Evolutionary conservation across 805 yeast genomes (phyloP).

Genomic region (Barnettozyma vustinii): DNA sequence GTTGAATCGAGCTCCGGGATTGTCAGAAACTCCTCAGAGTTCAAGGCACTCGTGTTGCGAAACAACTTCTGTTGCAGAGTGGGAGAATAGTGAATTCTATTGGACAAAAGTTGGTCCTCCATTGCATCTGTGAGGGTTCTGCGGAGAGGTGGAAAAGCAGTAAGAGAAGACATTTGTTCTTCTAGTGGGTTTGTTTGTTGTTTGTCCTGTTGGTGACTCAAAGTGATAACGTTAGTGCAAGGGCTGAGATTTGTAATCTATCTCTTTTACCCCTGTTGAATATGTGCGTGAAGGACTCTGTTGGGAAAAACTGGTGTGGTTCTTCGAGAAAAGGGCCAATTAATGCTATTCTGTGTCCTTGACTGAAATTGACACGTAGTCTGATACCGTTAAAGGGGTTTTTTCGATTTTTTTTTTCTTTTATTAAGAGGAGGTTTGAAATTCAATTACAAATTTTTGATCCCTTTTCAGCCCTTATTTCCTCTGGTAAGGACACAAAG

Average conservation of each 20-base stretch:
- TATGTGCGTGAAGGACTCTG: neutral
- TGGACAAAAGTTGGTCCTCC: conserved; percentile 35
- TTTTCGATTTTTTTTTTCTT: no score
- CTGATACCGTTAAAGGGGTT: neutral
- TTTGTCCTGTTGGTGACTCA: neutral
- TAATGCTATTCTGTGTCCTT: neutral
- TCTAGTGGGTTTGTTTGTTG: neutral
- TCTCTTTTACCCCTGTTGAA: neutral
- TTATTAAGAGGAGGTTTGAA: neutral
- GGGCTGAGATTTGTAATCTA: conserved; percentile 2
- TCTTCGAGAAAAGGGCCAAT: neutral
- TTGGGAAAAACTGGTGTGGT: neutral
- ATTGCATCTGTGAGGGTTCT: conserved; percentile 52
- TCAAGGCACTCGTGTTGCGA: conserved; percentile 20
- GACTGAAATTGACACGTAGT: neutral
- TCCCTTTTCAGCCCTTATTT: neutral
- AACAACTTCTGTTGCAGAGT: conserved; percentile 13
- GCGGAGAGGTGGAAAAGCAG: conserved; percentile 43
- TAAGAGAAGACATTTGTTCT: conserved; percentile 40
- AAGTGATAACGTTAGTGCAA: neutral
- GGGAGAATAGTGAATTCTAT: conserved; percentile 10
- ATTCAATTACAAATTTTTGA: neutral
- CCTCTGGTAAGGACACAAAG: neutral
- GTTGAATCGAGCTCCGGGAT: conserved; percentile 16
- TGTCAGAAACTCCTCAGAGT: conserved; percentile 22